phyloP scores from a whole-genome alignment of 768 basidiomycete genomes.

The Russula brevipes region DNA sequence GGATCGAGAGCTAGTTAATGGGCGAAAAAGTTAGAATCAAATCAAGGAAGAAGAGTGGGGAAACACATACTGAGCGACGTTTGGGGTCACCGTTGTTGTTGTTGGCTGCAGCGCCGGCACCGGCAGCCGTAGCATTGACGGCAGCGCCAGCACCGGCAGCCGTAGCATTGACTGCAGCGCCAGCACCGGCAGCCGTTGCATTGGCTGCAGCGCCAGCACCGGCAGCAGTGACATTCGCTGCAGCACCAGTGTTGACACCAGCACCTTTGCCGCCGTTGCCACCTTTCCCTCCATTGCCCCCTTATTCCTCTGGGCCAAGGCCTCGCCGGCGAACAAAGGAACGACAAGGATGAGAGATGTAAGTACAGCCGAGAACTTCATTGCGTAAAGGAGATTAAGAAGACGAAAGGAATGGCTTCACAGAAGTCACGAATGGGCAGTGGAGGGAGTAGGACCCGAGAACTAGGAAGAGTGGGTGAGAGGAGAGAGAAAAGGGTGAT shows the following conservation, averaged over 20 bases:
- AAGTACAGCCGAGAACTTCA: conserved; percentile 23
- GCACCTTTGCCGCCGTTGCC: background rate
- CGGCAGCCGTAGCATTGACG: conserved; percentile 13
- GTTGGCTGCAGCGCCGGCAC: conserved; percentile 7
- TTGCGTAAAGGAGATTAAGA: conserved; percentile 8
- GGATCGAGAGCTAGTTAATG: conserved; percentile 37
- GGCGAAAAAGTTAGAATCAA: background rate
- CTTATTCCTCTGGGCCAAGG: conserved; percentile 12
- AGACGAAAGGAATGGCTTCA: conserved; percentile 35
- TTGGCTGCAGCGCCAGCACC: background rate
- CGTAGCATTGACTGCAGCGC: background rate
- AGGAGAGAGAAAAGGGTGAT: background rate
- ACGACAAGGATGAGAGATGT: conserved; percentile 9
- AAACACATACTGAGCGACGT: conserved; percentile 36
- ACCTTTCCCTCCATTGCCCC: background rate
- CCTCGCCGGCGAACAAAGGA: conserved; percentile 11
- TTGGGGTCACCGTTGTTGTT: conserved; percentile 36
- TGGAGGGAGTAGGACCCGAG: conserved; percentile 30
- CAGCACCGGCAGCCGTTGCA: conserved; percentile 11
- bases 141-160: conserved; percentile 7
- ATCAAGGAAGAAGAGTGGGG: background rate
- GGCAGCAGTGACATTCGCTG: no score
- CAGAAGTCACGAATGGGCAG: conserved; percentile 43
- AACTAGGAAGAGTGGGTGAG: conserved; percentile 30
- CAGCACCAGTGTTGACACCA: background rate